These are phyloP conservation scores for Calonectria fujianensis DNA, from an alignment of 2,329 filamentous ascomycete genomes.

Conservation along the genomic window DNA sequence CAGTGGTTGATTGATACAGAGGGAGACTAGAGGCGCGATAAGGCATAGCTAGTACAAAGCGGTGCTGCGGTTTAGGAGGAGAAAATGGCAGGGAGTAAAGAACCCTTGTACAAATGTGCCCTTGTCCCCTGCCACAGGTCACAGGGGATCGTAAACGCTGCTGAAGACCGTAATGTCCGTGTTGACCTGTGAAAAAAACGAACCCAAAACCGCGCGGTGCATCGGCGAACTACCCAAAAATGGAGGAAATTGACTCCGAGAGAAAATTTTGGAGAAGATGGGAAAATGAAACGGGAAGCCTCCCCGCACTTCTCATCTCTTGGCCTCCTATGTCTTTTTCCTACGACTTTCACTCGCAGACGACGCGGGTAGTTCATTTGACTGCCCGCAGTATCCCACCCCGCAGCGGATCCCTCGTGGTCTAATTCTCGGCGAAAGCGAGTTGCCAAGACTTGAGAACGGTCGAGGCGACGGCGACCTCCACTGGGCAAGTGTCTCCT, in stretches of 20 bases:
- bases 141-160: constrained; percentile 5
- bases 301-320: constrained; percentile 49
- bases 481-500: constrained; percentile 9
- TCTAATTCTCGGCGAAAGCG: constrained; percentile 42
- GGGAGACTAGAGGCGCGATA: constrained; percentile 30
- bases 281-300: constrained; percentile 13
- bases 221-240: constrained; percentile 33
- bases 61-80: constrained; percentile 11
- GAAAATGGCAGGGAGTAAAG: constrained; percentile 1
- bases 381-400: constrained; percentile 5
- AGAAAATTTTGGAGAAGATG: constrained; percentile 21
- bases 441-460: constrained; percentile 39
- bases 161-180: constrained; percentile 35
- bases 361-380: constrained; percentile 1
- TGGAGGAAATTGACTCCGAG: constrained; percentile 32
- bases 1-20: neutral
- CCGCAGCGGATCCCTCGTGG: constrained; percentile 44
- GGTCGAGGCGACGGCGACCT: constrained; percentile 33
- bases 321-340: constrained; percentile 30
- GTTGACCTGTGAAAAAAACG: constrained; percentile 1
- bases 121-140: constrained; percentile 22
- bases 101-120: constrained; percentile 2
- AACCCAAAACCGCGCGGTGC: constrained; percentile 33
- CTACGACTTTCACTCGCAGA: neutral
- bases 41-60: constrained; percentile 12